These are phyloP conservation scores for Pestalotiopsis sp. DNA, from an alignment of 2,329 filamentous ascomycete species.

Conservation along the genomic window DNA sequence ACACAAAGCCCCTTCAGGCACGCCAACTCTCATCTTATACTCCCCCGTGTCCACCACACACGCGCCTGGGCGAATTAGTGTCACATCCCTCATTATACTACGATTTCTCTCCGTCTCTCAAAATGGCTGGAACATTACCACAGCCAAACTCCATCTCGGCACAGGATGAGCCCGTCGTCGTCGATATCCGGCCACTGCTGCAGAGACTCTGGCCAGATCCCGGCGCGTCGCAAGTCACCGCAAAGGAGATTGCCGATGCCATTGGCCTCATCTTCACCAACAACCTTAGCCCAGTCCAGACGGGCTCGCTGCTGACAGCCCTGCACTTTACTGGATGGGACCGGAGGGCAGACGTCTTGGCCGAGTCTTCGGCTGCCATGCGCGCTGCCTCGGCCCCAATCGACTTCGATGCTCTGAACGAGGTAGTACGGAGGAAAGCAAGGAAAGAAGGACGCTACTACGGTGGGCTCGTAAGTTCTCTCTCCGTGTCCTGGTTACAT, in stretches of 20 bases:
- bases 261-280: conserved; percentile 92
- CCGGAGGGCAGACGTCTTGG: conserved; percentile 80
- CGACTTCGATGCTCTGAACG: conserved; percentile 63
- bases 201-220: conserved; percentile 70
- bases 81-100: neutral
- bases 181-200: conserved; percentile 73
- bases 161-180: conserved; percentile 27
- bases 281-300: conserved; percentile 84
- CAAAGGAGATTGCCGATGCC: conserved; percentile 85
- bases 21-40: neutral
- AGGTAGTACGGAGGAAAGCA: conserved; percentile 62
- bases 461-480: conserved; percentile 75
- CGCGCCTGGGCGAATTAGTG: neutral
- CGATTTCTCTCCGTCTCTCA: neutral
- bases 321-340: conserved; percentile 91
- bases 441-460: conserved; percentile 73
- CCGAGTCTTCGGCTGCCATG: conserved; percentile 84
- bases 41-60: neutral
- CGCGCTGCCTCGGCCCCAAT: conserved; percentile 75
- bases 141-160: conserved; percentile 20
- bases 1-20: neutral
- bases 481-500: neutral
- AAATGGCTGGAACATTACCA: conserved; percentile 10
- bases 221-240: conserved; percentile 56
- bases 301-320: conserved; percentile 83